These are phyloP conservation scores for Rubia peregrina DNA, from an alignment of 305 asterid genomes.

Conservation along the genomic window DNA sequence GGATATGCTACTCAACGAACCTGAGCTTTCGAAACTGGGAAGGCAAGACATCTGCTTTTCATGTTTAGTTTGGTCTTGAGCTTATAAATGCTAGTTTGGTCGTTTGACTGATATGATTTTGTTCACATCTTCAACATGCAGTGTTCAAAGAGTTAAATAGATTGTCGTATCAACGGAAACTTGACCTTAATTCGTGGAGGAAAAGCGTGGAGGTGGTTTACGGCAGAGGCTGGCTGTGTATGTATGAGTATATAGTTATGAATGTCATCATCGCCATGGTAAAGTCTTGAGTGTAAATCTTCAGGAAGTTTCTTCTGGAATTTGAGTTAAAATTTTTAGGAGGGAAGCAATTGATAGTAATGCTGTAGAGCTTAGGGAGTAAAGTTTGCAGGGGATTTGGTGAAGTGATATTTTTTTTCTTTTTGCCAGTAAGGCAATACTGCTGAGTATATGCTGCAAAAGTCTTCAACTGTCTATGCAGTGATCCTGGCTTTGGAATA, in stretches of 20 bases:
- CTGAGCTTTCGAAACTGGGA: conserved; percentile 72
- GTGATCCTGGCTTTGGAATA: background rate
- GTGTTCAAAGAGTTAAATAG: conserved; percentile 32
- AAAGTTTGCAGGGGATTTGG: background rate
- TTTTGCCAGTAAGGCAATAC: background rate
- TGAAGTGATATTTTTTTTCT: background rate
- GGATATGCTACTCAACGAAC: conserved; percentile 75
- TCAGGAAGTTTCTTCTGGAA: background rate
- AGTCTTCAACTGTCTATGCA: background rate
- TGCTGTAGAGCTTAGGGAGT: background rate
- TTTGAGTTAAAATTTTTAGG: background rate
- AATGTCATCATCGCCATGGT: background rate
- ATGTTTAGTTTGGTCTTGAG: background rate
- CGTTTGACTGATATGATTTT: background rate
- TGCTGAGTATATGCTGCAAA: background rate
- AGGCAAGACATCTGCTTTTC: conserved; percentile 32
- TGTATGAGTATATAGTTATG: background rate
- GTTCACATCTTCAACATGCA: conserved; percentile 22
- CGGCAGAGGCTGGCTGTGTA: background rate
- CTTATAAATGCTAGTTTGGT: background rate
- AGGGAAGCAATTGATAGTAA: background rate
- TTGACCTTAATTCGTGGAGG: background rate
- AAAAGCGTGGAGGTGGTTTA: background rate
- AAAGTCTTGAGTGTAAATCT: conserved; percentile 6
- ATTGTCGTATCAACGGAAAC: background rate